These are phyloP conservation scores for Debaryomyces udenii DNA, from an alignment of 1,139 yeast genomes.

Conservation along the genomic window DNA sequence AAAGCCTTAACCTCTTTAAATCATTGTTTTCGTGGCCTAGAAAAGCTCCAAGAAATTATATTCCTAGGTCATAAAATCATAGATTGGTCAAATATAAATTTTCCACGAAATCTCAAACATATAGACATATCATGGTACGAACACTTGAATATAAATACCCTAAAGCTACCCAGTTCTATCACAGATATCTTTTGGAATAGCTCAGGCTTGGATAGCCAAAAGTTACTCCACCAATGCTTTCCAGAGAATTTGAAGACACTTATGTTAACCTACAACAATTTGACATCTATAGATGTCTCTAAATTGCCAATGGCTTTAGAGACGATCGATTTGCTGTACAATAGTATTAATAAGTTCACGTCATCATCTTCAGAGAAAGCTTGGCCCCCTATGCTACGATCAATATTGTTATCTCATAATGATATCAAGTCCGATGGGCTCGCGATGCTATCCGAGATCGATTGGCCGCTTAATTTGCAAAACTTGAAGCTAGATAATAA, in stretches of 20 bases:
- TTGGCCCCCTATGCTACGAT: conserved; percentile 33
- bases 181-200: conserved; percentile 35
- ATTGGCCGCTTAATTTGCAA: conserved; percentile 31
- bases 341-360: conserved; percentile 18
- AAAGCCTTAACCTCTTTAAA: conserved; percentile 15
- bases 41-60: conserved; percentile 27
- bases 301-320: conserved; percentile 30
- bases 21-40: conserved; percentile 10
- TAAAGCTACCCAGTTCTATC: conserved; percentile 23
- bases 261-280: conserved; percentile 38
- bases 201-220: conserved; percentile 24
- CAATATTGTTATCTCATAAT: conserved; percentile 31
- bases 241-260: conserved; percentile 30
- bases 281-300: conserved; percentile 25
- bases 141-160: conserved; percentile 19
- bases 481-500: conserved; percentile 31
- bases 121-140: conserved; percentile 43
- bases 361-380: conserved; percentile 20
- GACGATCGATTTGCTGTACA: conserved; percentile 33
- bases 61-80: conserved; percentile 36
- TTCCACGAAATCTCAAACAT: conserved; percentile 28
- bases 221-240: conserved; percentile 19
- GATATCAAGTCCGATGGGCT: conserved; percentile 24
- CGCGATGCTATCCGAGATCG: conserved; percentile 17
- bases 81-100: conserved; percentile 30